Conservation (phyloP, 2,329 filamentous ascomycete species). For the Ceratocystis destructans region DNA sequence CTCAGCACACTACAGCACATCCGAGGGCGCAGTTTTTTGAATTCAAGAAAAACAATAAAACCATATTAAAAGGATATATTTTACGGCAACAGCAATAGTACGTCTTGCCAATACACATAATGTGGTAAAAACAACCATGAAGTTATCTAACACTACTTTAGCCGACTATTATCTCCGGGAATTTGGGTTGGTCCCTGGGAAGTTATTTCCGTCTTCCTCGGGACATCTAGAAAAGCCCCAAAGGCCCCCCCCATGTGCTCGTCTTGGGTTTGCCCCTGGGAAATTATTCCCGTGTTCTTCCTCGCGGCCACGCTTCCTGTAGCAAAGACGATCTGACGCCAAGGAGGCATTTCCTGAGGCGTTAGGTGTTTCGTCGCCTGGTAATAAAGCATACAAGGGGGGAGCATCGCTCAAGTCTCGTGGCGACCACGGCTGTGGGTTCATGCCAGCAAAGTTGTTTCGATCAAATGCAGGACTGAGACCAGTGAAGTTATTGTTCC, state of each 20-base stretch:
- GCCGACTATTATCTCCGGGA: background rate
- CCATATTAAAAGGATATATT: background rate
- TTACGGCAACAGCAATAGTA: background rate
- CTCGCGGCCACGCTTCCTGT: background rate
- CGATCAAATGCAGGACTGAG: background rate
- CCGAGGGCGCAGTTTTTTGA: background rate
- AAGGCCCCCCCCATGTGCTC: constrained; percentile 2
- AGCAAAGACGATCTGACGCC: background rate
- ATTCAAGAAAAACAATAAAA: background rate
- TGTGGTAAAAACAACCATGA: background rate
- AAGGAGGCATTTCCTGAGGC: background rate
- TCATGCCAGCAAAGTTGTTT: constrained; percentile 18
- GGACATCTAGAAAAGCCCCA: constrained; percentile 7
- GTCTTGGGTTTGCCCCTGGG: constrained; percentile 15
- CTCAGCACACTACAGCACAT: background rate
- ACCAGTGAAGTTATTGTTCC: constrained; percentile 17
- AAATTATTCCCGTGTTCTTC: constrained; percentile 20
- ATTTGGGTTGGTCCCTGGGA: constrained; percentile 15
- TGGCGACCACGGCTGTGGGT: constrained; percentile 8
- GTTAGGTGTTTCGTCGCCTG: constrained; percentile 3
- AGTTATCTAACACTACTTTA: background rate
- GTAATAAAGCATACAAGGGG: constrained; percentile 2
- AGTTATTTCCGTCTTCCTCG: constrained; percentile 17
- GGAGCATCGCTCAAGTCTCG: background rate
- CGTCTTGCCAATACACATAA: too few relatives aligned